phyloP scores from a whole-genome alignment of 805 yeast genomes.

The Cyberlindnera americana region DNA sequence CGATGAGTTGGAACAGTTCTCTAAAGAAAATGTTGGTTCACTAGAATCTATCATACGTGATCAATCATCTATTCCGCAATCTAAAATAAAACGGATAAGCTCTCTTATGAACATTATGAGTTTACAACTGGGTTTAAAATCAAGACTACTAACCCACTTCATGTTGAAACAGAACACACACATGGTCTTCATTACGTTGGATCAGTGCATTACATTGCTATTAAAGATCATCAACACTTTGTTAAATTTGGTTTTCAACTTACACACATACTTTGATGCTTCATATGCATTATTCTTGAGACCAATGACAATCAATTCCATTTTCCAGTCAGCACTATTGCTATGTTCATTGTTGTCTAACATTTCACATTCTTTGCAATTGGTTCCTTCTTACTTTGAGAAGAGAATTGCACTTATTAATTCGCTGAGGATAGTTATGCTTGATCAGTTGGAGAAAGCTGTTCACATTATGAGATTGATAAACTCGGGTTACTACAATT shows the following conservation, averaged over 20 bases:
- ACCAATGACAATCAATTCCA: conserved; percentile 27
- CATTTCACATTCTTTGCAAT: conserved; percentile 14
- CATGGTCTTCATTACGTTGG: conserved; percentile 33
- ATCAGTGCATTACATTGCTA: conserved; percentile 27
- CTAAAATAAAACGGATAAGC: conserved; percentile 19
- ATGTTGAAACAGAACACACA: conserved; percentile 29
- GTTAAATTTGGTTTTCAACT: conserved; percentile 30
- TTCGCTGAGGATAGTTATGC: conserved; percentile 4
- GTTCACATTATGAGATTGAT: conserved; percentile 17
- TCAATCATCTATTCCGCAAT: conserved; percentile 10
- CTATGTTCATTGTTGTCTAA: conserved; percentile 9
- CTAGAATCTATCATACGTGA: conserved; percentile 15
- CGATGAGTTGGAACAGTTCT: conserved; percentile 30
- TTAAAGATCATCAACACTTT: conserved; percentile 32
- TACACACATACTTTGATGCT: conserved; percentile 30
- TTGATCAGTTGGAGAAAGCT: background rate
- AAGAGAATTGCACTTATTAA: conserved; percentile 5
- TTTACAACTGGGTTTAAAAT: conserved; percentile 32
- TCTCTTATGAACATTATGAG: conserved; percentile 26
- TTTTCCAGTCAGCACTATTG: conserved; percentile 11
- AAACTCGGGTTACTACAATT: conserved; percentile 16
- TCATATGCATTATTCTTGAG: conserved; percentile 40
- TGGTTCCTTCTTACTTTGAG: background rate
- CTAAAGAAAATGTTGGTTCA: no score
- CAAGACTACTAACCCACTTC: conserved; percentile 37